Percentiles rank a stretch among this genome's conserved stretches.
phyloP scores from a whole-genome alignment of 305 asterid species.

The Fraxinus nigra region DNA sequence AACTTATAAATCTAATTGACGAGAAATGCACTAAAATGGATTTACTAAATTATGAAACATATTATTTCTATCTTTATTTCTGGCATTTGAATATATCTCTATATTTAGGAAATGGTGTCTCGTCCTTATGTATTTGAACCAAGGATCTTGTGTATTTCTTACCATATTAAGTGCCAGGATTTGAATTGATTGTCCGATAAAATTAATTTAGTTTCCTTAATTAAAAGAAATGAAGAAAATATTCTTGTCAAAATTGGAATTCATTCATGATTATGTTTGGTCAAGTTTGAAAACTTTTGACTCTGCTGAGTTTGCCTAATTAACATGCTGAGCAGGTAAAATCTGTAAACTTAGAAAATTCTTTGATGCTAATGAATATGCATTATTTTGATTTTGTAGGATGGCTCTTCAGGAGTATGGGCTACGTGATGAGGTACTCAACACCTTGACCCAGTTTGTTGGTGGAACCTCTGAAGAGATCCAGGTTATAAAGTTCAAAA shows the following conservation, averaged over 20 bases:
- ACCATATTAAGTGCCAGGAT: not conserved
- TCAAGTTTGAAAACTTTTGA: not conserved
- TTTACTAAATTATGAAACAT: not conserved
- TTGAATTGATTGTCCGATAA: not conserved
- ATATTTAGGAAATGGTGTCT: slow-evolving; percentile 1
- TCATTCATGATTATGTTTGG: not conserved
- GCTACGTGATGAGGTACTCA: slow-evolving; percentile 54
- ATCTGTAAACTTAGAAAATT: slow-evolving; percentile 5
- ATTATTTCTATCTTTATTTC: slow-evolving; percentile 1
- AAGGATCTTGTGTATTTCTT: slow-evolving; percentile 2
- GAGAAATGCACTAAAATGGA: not conserved
- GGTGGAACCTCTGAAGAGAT: slow-evolving; percentile 83
- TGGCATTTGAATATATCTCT: slow-evolving; percentile 8
- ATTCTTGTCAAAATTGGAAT: not conserved
- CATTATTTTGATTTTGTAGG: slow-evolving; percentile 44
- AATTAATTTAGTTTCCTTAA: slow-evolving; percentile 3
- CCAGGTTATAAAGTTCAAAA: slow-evolving; percentile 45
- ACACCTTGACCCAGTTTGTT: slow-evolving; percentile 65
- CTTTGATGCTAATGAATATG: not conserved
- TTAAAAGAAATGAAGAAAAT: not conserved
- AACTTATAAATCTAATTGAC: not conserved
- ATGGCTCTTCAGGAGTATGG: slow-evolving; percentile 69
- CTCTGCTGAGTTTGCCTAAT: slow-evolving; percentile 2
- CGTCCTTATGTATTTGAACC: not conserved
- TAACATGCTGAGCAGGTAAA: slow-evolving; percentile 1